Conservation (phyloP, 2,329 filamentous ascomycete genomes). For the Alternaria postmessia region DNA sequence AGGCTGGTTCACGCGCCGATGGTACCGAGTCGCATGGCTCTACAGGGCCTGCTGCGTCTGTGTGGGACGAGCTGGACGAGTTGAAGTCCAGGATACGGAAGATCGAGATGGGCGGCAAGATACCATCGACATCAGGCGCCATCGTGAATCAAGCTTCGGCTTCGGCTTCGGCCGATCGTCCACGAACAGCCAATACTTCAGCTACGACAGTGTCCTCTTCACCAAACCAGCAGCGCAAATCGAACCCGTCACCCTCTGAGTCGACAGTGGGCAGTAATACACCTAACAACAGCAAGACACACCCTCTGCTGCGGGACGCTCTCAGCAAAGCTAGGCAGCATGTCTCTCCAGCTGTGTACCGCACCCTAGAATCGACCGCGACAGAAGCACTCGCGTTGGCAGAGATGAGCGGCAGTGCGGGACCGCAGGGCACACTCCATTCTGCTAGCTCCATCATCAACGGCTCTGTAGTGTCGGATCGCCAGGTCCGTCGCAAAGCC, state of each 20-base stretch:
- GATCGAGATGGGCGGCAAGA: slow-evolving; percentile 86
- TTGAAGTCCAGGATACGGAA: slow-evolving; percentile 91
- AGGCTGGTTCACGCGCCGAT: slow-evolving; percentile 42
- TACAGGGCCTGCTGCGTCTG: slow-evolving; percentile 86
- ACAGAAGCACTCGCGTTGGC: slow-evolving; percentile 82
- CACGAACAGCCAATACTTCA: slow-evolving; percentile 88
- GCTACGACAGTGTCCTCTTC: slow-evolving; percentile 91
- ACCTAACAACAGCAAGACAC: slow-evolving; percentile 67
- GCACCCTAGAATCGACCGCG: slow-evolving; percentile 80
- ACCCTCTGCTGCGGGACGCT: slow-evolving; percentile 82
- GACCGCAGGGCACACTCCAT: slow-evolving; percentile 68
- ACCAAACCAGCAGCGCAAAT: slow-evolving; percentile 73
- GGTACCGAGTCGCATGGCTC: slow-evolving; percentile 84
- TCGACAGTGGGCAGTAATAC: slow-evolving; percentile 56
- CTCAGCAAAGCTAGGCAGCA: slow-evolving; percentile 78
- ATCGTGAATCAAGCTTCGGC: slow-evolving; percentile 70
- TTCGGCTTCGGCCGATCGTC: slow-evolving; percentile 80
- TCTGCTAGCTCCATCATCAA: slow-evolving; percentile 72
- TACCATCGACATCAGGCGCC: slow-evolving; percentile 82
- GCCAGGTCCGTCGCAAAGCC: slow-evolving; percentile 86
- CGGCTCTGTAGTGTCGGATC: slow-evolving; percentile 71
- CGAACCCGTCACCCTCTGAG: slow-evolving; percentile 53
- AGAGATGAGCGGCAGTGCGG: slow-evolving; percentile 76
- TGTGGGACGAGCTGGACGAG: slow-evolving; percentile 98
- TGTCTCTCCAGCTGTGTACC: slow-evolving; percentile 75